These are phyloP conservation scores for Pichia sp. DNA, from an alignment of 1,139 yeast genomes.

Conservation along the genomic window DNA sequence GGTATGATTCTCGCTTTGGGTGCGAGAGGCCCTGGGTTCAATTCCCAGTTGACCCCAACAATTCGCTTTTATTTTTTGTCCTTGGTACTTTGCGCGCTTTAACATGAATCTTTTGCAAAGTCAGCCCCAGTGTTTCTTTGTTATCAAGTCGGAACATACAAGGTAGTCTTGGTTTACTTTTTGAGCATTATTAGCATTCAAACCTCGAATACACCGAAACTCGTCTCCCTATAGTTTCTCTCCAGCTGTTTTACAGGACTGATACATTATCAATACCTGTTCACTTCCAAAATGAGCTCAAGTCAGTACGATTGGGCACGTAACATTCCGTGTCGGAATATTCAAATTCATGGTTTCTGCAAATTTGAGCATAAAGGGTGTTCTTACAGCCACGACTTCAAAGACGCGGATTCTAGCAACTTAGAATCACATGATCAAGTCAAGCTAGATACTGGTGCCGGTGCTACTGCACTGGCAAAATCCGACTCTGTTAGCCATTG, in stretches of 20 bases:
- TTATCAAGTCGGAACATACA: neutral
- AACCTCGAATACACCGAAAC: too few species aligned
- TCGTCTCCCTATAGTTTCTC: too few species aligned
- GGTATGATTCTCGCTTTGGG: slow-evolving; percentile 50
- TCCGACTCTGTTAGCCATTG: too few species aligned
- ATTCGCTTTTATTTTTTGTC: neutral
- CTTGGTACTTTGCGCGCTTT: neutral
- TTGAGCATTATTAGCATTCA: too few species aligned
- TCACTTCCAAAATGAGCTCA: slow-evolving; percentile 12
- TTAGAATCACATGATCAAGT: too few species aligned
- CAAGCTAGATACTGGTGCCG: too few species aligned
- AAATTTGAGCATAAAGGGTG: slow-evolving; percentile 88
- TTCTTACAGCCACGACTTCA: slow-evolving; percentile 65
- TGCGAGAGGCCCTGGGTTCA: slow-evolving; percentile 31
- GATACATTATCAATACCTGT: too few species aligned
- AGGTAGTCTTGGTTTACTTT: too few species aligned
- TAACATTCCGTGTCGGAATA: slow-evolving; percentile 79
- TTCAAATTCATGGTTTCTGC: slow-evolving; percentile 82
- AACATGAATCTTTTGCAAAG: too few species aligned
- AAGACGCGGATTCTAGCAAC: too few species aligned
- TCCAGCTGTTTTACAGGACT: too few species aligned
- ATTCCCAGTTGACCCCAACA: slow-evolving; percentile 27
- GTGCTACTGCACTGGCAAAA: too few species aligned
- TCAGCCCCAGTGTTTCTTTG: neutral
- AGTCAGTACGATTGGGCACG: slow-evolving; percentile 46